phyloP scores from a whole-genome alignment of 108 stramenopile genomes.

The Cyclotella cryptica region DNA sequence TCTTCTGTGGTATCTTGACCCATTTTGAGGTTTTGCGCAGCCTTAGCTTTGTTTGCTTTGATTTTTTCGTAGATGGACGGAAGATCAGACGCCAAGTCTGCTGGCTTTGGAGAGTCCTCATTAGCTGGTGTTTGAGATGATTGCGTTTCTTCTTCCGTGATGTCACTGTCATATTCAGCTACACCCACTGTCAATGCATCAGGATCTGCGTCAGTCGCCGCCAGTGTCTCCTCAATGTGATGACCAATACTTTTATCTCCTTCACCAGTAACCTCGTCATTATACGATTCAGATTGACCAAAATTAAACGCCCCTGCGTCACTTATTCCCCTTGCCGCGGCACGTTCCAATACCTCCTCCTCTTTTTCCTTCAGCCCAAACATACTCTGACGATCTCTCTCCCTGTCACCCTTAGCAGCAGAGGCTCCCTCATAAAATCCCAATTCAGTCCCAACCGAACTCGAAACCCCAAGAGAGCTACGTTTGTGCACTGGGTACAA shows the following conservation, averaged over 20 bases:
- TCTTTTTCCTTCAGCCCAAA: conserved; percentile 49
- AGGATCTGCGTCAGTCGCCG: conserved; percentile 1
- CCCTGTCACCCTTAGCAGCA: conserved; percentile 73
- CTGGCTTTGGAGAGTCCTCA: not conserved
- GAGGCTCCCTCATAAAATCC: conserved; percentile 86
- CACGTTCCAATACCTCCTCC: conserved; percentile 70
- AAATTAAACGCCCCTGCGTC: conserved; percentile 69
- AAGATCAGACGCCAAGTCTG: conserved; percentile 36
- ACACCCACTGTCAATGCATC: conserved; percentile 3
- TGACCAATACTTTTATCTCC: not conserved
- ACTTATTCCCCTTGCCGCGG: conserved; percentile 64
- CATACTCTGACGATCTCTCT: conserved; percentile 63
- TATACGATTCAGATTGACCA: conserved; percentile 31
- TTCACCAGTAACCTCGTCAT: not conserved
- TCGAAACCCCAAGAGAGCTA: conserved; percentile 65
- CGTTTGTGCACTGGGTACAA: conserved; percentile 82
- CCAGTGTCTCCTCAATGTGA: conserved; percentile 1
- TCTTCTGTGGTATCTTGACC: conserved; percentile 27
- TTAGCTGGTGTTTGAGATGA: not conserved
- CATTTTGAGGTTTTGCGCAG: conserved; percentile 38
- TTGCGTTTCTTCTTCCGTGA: conserved; percentile 39
- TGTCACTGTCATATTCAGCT: conserved; percentile 48
- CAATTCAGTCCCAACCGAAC: conserved; percentile 84
- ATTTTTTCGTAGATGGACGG: conserved; percentile 63
- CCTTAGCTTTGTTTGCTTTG: conserved; percentile 65